Conservation (phyloP, 768 basidiomycete species). For the Trametes cingulata region DNA sequence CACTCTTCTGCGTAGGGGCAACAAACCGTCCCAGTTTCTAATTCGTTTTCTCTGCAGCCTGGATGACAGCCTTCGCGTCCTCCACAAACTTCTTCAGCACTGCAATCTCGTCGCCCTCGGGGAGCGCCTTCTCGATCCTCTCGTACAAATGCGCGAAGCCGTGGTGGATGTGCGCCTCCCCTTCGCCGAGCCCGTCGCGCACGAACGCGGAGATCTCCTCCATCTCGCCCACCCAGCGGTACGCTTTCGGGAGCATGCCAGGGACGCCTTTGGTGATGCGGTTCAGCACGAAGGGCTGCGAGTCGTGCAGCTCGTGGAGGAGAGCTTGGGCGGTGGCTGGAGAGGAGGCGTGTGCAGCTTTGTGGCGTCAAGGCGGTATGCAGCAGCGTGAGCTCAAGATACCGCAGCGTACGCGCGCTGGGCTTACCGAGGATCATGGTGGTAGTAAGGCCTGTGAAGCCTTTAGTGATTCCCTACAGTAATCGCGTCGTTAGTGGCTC, state of each 20-base stretch:
- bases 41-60: not conserved
- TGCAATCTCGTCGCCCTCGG: conserved; percentile 36
- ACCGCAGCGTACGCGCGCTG: not conserved
- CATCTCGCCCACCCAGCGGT: conserved; percentile 66
- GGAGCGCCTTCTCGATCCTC: conserved; percentile 42
- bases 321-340: conserved; percentile 63
- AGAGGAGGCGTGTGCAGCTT: conserved; percentile 57
- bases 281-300: conserved; percentile 47
- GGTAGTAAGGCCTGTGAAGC: conserved; percentile 50
- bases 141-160: conserved; percentile 50
- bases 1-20: too few species aligned
- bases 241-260: conserved; percentile 60
- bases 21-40: too few species aligned
- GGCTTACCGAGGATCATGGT: conserved; percentile 54
- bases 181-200: conserved; percentile 20
- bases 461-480: conserved; percentile 57
- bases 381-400: not conserved
- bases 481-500: not conserved
- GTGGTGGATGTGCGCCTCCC: conserved; percentile 44
- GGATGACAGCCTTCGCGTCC: conserved; percentile 38
- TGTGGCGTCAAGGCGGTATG: not conserved
- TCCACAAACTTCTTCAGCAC: conserved; percentile 46
- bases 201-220: conserved; percentile 62
- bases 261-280: conserved; percentile 43
- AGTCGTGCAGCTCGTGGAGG: conserved; percentile 46